Base-by-base conservation (phyloP, 441 rosid genomes). In the Manihot esculenta region DNA sequence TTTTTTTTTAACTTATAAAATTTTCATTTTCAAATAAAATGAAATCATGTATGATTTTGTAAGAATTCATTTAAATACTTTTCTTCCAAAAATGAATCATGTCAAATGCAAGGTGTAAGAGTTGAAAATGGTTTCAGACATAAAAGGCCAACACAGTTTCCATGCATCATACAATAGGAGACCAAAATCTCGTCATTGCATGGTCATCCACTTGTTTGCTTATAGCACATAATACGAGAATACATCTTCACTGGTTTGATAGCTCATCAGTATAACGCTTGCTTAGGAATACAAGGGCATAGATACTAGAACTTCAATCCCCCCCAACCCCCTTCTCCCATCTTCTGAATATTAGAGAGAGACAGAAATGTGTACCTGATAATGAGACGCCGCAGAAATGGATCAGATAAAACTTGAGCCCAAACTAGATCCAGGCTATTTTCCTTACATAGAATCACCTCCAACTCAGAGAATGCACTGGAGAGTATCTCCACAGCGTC, bases 341-440 rank as follows among this genome's bases (percentile, higher is more conserved):
- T 20, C 3, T 45, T 9, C 21, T 1, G 13, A 30, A 54, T 17
- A 27, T 30, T 30, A 13, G 56, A 20, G 15, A 44, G 0, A 15
- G 1, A 51, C 67, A 54, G 15, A 51, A 69, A 70, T 45, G 18
- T 33, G 33, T 78, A 94, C 98, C 99, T 92, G 50, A 94, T 84
- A 78, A 94, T 92, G 79, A 94, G 82, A 67, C 97, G 85, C 68
- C 96, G 88, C 51, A 95, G 80, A 83, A 95, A 95, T 35, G 90
- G 95, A 82, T 95, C 97, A 30, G 92, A 81, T 58, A 92, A 64
- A 75, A 88, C 86, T 76, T 95, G 97, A 11, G 97, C 97, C 99
- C 99, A 95, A 51, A 89, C 99, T 26, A 92, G 83, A 78, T 92
- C 89, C 78, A 95, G 84, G 82, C 75, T 79, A 71, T 81, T 80